Base-by-base conservation (phyloP, 495 filamentous ascomycete genomes). In the Podospora pseudoanserina region DNA sequence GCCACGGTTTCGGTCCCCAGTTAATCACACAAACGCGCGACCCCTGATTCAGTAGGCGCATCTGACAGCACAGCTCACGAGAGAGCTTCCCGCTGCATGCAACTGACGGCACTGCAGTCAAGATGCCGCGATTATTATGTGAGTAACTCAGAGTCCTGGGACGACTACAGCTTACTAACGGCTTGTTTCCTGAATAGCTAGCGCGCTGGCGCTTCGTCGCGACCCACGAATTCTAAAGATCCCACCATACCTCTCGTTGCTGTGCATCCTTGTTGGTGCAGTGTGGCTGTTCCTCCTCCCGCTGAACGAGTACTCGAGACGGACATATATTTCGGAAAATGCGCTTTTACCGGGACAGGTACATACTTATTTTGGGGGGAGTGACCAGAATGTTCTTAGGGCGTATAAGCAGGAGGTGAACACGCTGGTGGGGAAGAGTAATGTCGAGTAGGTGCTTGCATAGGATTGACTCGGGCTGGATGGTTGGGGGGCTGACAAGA, bases 241-340 rank as follows among this genome's bases (percentile, higher is more conserved):
- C 44, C 90, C 92, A 60, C 91, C 91, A 9, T 92, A 91, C 82
- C 79, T 98, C 11, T 98, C 95, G 20, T 83, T 92, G 59, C 78
- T 96, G n/a, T 97, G 90, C 78, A 88, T 97, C 70, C 63, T 96
- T 44, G 86, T 97, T 75, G 95, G 95, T 62, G 87, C 96, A n/a
- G 85, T 86, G 71, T 98, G 93, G 93, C 88, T 99, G 16, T 87
- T 97, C 49, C 84, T 97, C 23, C 88, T 99, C n/a, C 95, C 95
- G 34, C 86, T 97, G 63, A 85, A 99, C 79, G 86, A 93, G 64
- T 96, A 98, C 82, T 97, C 93, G 63, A 89, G 96, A 69, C 82
- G 86, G 59, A 99, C 95, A 13, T 98, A 99, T 79, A 95, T 99
- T 71, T 97, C 94, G 63, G 95, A 99, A 77, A 99, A 99, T 78